These are phyloP conservation scores for Diaporthe capsici DNA, from an alignment of 2,329 filamentous ascomycete species.

Conservation along the genomic window DNA sequence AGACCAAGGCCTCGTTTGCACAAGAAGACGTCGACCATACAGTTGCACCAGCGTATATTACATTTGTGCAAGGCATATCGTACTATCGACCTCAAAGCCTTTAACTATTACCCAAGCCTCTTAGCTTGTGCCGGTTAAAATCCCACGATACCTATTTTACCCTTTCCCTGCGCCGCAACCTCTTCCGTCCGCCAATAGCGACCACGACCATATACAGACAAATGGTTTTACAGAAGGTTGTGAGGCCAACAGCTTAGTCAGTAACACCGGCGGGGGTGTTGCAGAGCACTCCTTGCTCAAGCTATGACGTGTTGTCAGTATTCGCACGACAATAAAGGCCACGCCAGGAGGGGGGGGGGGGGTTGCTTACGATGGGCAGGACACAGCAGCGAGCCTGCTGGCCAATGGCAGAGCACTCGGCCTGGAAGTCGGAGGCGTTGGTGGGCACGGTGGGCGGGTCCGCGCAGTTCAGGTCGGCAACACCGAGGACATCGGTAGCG, in stretches of 20 bases:
- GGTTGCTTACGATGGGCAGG: slow-evolving; percentile 59
- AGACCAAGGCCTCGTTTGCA: no score
- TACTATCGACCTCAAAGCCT: background rate
- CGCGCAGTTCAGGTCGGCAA: slow-evolving; percentile 70
- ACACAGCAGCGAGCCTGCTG: slow-evolving; percentile 72
- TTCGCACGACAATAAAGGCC: background rate
- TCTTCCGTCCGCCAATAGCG: background rate
- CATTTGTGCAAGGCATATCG: background rate
- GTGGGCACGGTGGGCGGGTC: slow-evolving; percentile 45
- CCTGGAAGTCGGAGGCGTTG: slow-evolving; percentile 46
- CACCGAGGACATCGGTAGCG: slow-evolving; percentile 71
- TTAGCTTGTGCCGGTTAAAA: background rate
- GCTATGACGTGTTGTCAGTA: slow-evolving; percentile 42
- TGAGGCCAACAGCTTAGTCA: slow-evolving; percentile 37
- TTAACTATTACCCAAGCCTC: background rate
- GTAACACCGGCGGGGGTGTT: slow-evolving; percentile 49
- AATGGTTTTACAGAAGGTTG: background rate
- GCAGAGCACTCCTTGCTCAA: slow-evolving; percentile 53
- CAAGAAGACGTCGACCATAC: no score
- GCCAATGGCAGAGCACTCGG: slow-evolving; percentile 62
- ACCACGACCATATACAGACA: background rate
- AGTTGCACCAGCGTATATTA: background rate
- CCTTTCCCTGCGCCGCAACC: no score
- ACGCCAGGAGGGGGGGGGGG: fast-evolving
- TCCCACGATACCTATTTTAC: background rate